Evolutionary conservation across 371 early-diverging fungal species (phyloP).

Genomic region (Mucor racemosus): DNA sequence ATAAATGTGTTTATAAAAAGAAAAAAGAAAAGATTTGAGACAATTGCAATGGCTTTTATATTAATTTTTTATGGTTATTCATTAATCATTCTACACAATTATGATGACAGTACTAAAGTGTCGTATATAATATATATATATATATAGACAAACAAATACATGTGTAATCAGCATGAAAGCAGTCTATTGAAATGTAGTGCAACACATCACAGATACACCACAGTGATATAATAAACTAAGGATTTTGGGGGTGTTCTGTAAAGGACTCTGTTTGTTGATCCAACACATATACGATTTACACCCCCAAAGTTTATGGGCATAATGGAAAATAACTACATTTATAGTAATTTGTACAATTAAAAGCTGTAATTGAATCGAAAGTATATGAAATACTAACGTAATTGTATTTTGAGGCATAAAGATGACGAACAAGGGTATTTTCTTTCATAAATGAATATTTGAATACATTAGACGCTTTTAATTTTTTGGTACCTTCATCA

Average conservation of each 20-base stretch:
- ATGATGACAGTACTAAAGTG: slow-evolving; percentile 6
- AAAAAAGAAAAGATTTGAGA: neutral
- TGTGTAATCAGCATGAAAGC: neutral
- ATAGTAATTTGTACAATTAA: neutral
- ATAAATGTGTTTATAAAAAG: neutral
- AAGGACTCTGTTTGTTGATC: neutral
- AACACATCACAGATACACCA: neutral
- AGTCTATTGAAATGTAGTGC: neutral
- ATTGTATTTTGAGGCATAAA: no score
- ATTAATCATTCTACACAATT: neutral
- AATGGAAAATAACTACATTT: neutral
- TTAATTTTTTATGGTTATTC: neutral
- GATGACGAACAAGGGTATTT: no score
- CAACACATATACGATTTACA: neutral
- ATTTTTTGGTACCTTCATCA: no score
- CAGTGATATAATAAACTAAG: neutral
- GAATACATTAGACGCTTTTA: no score
- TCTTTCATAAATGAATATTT: no score
- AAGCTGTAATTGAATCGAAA: neutral
- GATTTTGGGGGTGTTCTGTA: neutral
- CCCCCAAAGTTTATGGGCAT: neutral
- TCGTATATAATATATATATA: neutral
- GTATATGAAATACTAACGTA: neutral
- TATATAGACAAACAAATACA: neutral
- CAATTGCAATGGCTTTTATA: neutral